phyloP scores from a whole-genome alignment of 139 green algal species.

The Micractinium conductrix region DNA sequence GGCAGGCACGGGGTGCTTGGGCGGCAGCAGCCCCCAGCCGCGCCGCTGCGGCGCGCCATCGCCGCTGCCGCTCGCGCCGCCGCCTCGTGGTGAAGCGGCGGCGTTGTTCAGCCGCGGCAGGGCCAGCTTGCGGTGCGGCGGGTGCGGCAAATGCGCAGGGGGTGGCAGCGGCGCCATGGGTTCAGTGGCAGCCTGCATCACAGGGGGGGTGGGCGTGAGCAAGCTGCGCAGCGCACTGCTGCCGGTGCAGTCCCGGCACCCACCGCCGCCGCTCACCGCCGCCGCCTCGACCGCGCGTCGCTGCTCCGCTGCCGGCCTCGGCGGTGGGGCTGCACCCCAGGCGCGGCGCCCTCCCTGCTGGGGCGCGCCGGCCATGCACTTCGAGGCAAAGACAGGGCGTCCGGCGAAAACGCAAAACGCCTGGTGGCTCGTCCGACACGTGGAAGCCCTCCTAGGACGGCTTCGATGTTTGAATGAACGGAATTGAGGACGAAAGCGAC shows the following conservation, averaged over 20 bases:
- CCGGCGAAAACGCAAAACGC: no score
- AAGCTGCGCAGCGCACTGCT: background rate
- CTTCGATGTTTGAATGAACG: no score
- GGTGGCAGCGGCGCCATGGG: no score
- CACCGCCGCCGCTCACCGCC: background rate
- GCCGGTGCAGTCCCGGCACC: background rate
- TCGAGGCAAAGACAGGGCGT: no score
- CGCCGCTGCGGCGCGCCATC: no score
- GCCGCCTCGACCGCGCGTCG: background rate
- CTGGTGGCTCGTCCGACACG: no score
- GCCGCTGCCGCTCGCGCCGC: no score
- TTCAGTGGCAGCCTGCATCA: no score
- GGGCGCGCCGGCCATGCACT: background rate
- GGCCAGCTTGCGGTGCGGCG: background rate
- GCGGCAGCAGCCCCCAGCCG: background rate
- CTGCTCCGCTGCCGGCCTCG: background rate
- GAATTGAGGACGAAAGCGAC: no score
- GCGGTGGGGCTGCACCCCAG: conserved; percentile 5
- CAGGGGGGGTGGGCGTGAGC: background rate
- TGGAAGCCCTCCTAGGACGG: no score
- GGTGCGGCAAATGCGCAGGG: background rate
- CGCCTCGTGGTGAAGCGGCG: no score
- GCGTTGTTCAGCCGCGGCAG: background rate
- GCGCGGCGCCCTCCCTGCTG: background rate
- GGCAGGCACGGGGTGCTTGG: background rate